Conservation (phyloP, 2,329 filamentous ascomycete genomes). For the Penicillium olsonii region DNA sequence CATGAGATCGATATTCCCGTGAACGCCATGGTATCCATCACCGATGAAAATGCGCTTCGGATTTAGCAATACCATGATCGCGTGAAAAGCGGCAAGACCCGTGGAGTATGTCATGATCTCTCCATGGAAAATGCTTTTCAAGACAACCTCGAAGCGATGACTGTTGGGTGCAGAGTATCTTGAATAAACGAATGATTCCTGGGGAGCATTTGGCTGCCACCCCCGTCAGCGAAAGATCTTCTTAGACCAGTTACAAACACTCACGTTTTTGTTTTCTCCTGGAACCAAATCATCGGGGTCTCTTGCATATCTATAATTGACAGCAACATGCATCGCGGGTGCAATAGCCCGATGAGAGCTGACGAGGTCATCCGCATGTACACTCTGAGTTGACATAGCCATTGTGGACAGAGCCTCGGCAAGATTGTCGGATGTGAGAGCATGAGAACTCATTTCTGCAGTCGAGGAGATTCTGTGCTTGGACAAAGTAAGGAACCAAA, state of each 20-base stretch:
- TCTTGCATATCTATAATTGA: constrained; percentile 17
- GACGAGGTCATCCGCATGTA: constrained; percentile 19
- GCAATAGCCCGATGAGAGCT: constrained; percentile 18
- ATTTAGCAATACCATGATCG: constrained; percentile 77
- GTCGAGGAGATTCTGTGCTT: too few species aligned
- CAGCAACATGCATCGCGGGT: constrained; percentile 17
- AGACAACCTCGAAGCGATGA: constrained; percentile 9
- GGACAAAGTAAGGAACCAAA: too few species aligned
- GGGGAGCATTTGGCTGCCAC: constrained; percentile 10
- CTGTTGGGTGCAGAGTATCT: constrained; percentile 16
- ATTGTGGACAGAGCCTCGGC: not conserved
- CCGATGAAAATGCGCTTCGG: constrained; percentile 80
- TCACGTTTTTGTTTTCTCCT: constrained; percentile 15
- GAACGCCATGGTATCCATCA: constrained; percentile 88
- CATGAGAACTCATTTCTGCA: too few species aligned
- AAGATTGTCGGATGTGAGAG: too few species aligned
- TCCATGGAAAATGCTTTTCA: not conserved
- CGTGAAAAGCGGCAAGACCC: constrained; percentile 85
- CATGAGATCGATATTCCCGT: constrained; percentile 75
- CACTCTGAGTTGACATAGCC: not conserved
- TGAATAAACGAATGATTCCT: constrained; percentile 15
- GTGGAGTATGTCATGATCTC: constrained; percentile 70
- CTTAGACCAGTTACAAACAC: not conserved
- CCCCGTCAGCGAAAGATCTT: too few species aligned
- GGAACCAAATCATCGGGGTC: constrained; percentile 13